These are phyloP conservation scores for Nakazawaea pomicola DNA, from an alignment of 805 yeast species.

Conservation along the genomic window DNA sequence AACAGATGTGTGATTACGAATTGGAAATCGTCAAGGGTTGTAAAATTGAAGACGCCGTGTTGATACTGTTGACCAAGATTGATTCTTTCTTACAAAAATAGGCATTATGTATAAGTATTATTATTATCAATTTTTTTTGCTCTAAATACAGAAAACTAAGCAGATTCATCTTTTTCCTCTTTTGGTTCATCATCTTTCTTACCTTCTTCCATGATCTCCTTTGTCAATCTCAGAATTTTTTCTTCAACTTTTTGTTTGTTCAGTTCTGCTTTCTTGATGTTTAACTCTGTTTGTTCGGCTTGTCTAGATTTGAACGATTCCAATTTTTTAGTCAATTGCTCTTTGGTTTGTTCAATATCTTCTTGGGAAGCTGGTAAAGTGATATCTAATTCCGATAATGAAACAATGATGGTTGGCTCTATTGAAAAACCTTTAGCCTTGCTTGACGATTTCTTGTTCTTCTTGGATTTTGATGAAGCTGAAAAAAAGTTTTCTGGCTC, in stretches of 20 bases:
- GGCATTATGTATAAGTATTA: no score
- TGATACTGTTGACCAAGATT: constrained; percentile 47
- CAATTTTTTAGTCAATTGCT: constrained; percentile 39
- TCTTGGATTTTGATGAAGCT: constrained; percentile 38
- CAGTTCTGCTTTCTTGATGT: constrained; percentile 71
- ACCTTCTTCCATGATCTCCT: constrained; percentile 7
- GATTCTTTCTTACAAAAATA: no score
- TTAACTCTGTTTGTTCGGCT: constrained; percentile 74
- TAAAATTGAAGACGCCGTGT: constrained; percentile 65
- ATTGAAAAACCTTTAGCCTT: constrained; percentile 51
- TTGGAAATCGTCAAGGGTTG: constrained; percentile 48
- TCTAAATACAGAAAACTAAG: not conserved
- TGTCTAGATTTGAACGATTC: constrained; percentile 64
- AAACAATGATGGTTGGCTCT: constrained; percentile 74
- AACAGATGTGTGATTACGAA: constrained; percentile 67
- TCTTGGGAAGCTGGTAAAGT: constrained; percentile 74
- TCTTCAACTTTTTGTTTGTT: constrained; percentile 67
- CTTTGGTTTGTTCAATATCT: constrained; percentile 54
- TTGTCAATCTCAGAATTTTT: constrained; percentile 19
- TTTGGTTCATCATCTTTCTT: constrained; percentile 1
- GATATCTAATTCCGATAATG: constrained; percentile 70
- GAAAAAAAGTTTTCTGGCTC: constrained; percentile 55
- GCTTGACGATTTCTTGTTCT: constrained; percentile 49
- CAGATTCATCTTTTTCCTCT: not conserved
- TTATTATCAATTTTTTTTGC: no score